A percentile compares a stretch with the other conserved stretches of the same genome.
Evolutionary conservation across 441 rosid species (phyloP).

Genomic region (Populus hybrid): DNA sequence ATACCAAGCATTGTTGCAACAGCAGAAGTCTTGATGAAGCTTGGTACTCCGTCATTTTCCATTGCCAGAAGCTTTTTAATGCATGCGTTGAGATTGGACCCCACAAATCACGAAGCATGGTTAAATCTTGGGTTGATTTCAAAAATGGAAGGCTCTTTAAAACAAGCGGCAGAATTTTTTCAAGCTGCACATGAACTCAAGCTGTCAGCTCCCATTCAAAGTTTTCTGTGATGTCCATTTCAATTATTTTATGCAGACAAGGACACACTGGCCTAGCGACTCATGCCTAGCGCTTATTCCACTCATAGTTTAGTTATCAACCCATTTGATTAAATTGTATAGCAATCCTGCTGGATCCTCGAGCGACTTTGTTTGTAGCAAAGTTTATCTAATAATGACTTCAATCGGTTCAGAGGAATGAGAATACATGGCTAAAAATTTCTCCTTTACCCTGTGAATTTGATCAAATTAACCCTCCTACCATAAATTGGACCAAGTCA

Average conservation of each 20-base stretch:
- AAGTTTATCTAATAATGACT: not conserved
- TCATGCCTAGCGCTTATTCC: not conserved
- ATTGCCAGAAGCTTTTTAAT: constrained; percentile 78
- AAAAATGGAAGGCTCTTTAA: constrained; percentile 73
- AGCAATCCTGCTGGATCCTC: constrained; percentile 15
- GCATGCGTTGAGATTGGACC: constrained; percentile 75
- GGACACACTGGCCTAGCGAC: not conserved
- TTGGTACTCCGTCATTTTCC: constrained; percentile 52
- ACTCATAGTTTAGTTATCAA: not conserved
- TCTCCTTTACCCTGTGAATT: not conserved
- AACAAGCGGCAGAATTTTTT: constrained; percentile 87
- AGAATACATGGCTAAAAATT: not conserved
- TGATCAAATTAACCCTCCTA: not conserved
- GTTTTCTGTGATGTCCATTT: constrained; percentile 33
- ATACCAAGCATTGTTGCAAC: constrained; percentile 80
- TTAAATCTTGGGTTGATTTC: constrained; percentile 74
- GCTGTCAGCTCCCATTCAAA: constrained; percentile 70
- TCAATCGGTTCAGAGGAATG: not conserved
- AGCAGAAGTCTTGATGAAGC: constrained; percentile 63
- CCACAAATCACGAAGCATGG: constrained; percentile 78
- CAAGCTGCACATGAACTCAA: constrained; percentile 92
- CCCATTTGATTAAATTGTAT: constrained; percentile 6
- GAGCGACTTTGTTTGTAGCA: not conserved
- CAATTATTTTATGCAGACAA: not conserved
- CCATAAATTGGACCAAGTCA: not conserved